Percentiles rank a stretch among this genome's conserved stretches.
These are phyloP conservation scores for Kluyveromyces marxianus DNA, from an alignment of 1,139 yeast genomes.

Conservation along the genomic window DNA sequence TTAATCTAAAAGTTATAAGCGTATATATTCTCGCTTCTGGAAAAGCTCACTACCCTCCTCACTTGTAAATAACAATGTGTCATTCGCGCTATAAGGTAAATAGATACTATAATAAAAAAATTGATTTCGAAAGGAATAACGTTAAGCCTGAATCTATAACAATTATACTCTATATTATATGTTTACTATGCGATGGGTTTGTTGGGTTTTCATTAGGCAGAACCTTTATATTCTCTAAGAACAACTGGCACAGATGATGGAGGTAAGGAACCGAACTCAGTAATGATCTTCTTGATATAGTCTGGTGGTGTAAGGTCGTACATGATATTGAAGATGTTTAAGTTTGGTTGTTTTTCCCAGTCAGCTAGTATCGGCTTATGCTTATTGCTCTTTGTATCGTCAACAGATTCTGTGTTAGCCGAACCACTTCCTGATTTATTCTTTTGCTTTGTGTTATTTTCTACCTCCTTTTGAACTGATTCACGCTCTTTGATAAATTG, in stretches of 20 bases:
- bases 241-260: slow-evolving; percentile 97
- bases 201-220: slow-evolving; percentile 17
- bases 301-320: slow-evolving; percentile 95
- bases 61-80: background rate
- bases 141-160: background rate
- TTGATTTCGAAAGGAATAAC: too few species aligned
- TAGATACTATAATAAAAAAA: too few species aligned
- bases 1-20: slow-evolving; percentile 25
- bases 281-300: slow-evolving; percentile 86
- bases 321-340: slow-evolving; percentile 76
- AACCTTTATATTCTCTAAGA: slow-evolving; percentile 74
- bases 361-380: slow-evolving; percentile 43
- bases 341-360: slow-evolving; percentile 56
- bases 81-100: too few species aligned
- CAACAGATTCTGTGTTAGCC: slow-evolving; percentile 14
- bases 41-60: too few species aligned
- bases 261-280: slow-evolving; percentile 93
- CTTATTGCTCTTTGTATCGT: slow-evolving; percentile 9
- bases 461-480: slow-evolving; percentile 20
- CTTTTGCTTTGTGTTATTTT: slow-evolving; percentile 22
- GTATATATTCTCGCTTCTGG: too few species aligned
- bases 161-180: background rate
- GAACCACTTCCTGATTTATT: slow-evolving; percentile 7
- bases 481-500: slow-evolving; percentile 48
- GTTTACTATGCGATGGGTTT: background rate